Evolutionary conservation across 2,329 filamentous ascomycete genomes (phyloP).

Genomic region (Dendryphion nanum): DNA sequence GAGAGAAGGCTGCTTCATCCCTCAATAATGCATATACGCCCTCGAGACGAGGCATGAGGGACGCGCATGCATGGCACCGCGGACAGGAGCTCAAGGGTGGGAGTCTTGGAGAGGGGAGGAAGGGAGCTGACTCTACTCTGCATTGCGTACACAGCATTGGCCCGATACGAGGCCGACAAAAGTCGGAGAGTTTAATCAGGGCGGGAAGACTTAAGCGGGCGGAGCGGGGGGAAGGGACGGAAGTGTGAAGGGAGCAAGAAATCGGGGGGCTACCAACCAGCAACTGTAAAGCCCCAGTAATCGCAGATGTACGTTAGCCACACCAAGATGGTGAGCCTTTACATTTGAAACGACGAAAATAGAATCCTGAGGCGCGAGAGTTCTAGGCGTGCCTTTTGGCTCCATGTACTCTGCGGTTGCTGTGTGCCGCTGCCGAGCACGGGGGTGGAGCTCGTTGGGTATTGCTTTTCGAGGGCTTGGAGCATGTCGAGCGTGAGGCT

Average conservation of each 20-base stretch:
- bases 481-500: conserved; percentile 37
- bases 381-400: conserved; percentile 41
- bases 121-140: too few relatives aligned
- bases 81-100: too few relatives aligned
- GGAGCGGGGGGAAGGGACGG: background rate
- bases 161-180: too few relatives aligned
- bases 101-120: too few relatives aligned
- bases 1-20: too few relatives aligned
- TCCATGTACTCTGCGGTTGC: conserved; percentile 28
- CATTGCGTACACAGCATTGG: too few relatives aligned
- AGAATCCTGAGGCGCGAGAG: conserved; percentile 45
- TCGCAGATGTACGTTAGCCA: conserved; percentile 55
- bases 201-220: too few relatives aligned
- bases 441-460: conserved; percentile 20
- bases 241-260: background rate
- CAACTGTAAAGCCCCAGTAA: conserved; percentile 51
- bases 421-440: conserved; percentile 32
- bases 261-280: conserved; percentile 26
- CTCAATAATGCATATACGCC: too few relatives aligned
- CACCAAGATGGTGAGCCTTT: conserved; percentile 47
- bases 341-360: conserved; percentile 44
- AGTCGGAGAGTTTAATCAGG: too few relatives aligned
- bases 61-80: too few relatives aligned
- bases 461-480: conserved; percentile 33
- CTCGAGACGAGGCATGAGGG: too few relatives aligned